Percentiles rank a stretch among this genome's conserved stretches.
These are phyloP conservation scores for Aspergillus sclerotiicarbonarius DNA, from an alignment of 495 filamentous ascomycete genomes.

Conservation along the genomic window DNA sequence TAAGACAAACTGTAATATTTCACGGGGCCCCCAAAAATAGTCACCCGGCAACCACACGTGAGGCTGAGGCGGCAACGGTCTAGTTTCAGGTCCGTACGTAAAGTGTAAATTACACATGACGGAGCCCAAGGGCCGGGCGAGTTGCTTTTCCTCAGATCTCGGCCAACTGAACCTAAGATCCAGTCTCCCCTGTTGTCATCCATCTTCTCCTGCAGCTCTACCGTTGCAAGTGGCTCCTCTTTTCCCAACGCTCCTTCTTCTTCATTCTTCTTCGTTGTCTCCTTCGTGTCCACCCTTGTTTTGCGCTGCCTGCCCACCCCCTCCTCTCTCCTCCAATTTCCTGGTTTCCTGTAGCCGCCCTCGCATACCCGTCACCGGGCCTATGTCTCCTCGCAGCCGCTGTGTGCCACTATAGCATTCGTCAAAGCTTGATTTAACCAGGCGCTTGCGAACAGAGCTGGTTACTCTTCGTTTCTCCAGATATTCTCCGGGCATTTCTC, in stretches of 20 bases:
- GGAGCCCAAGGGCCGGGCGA: slow-evolving; percentile 6
- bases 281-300: slow-evolving; percentile 8
- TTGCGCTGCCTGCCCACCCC: background rate
- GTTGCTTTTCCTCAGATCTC: slow-evolving; percentile 13
- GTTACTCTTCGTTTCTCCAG: background rate
- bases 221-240: background rate
- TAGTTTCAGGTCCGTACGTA: slow-evolving; percentile 15
- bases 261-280: slow-evolving; percentile 7
- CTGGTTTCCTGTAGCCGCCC: slow-evolving; percentile 4
- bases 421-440: background rate
- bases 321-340: slow-evolving; percentile 2
- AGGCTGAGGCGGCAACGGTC: slow-evolving; percentile 20
- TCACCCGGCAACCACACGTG: slow-evolving; percentile 20
- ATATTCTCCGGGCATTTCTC: background rate
- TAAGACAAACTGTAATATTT: slow-evolving; percentile 14
- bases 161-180: slow-evolving; percentile 9
- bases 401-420: slow-evolving; percentile 1
- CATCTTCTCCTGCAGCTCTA: slow-evolving; percentile 3
- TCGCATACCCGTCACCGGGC: slow-evolving; percentile 6
- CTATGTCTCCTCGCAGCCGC: slow-evolving; percentile 4
- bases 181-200: slow-evolving; percentile 7
- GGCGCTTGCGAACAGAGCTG: background rate
- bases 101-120: slow-evolving; percentile 24
- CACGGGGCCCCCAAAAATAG: slow-evolving; percentile 25
- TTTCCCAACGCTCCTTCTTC: background rate